Evolutionary conservation across 2,329 filamentous ascomycete genomes (phyloP), one percentile per base, ranked within the genome.

Genomic region (Colletotrichum salicis): DNA sequence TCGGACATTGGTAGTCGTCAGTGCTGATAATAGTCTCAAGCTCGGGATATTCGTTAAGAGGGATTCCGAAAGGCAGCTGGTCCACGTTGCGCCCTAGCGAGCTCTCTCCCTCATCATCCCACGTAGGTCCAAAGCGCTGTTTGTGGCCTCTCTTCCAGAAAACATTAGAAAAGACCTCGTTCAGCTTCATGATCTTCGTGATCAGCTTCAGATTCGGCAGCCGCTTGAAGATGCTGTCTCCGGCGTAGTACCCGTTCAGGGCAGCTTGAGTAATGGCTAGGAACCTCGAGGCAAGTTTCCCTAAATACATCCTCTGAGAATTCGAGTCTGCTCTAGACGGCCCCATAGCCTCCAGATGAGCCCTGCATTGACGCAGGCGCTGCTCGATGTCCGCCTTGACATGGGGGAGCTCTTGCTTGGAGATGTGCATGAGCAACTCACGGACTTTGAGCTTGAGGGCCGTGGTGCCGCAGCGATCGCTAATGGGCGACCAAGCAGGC

Each of bases 351-450:
- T 79, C 67, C 2, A 82, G 76, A 0, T 73, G 37, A 0, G 41
- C 27, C 1, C 73, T 55, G 8, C 72, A 71, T 0, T 63, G 13
- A 37, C 24, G 31, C 8, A 73, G 54, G 22, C 51, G 13, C 63
- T 67, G 33, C 57, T 66, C 31, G 7, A 71, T 35, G 29, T 70
- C 67, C 31, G 31, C 13, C 41, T 64, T 56, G 12, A 73, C 63
- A 31, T 67, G 35, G 41, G 65, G 65, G 27, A 71, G 31, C 56
- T 71, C 57, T 48, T 63, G 55, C 58, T 81, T 83, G 11, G 84
- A 83, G 0, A 85, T 78, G 0, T 85, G 80, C 37, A 80, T 77
- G 0, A 87, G 77, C 0, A 88, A 79, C 0, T 78, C 73, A 0
- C 77, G 77, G 0, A 87, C 76, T 0, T 81, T 79, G 0, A 12